Conservation (phyloP, 805 yeast species). For the Alloascoidea africana region DNA sequence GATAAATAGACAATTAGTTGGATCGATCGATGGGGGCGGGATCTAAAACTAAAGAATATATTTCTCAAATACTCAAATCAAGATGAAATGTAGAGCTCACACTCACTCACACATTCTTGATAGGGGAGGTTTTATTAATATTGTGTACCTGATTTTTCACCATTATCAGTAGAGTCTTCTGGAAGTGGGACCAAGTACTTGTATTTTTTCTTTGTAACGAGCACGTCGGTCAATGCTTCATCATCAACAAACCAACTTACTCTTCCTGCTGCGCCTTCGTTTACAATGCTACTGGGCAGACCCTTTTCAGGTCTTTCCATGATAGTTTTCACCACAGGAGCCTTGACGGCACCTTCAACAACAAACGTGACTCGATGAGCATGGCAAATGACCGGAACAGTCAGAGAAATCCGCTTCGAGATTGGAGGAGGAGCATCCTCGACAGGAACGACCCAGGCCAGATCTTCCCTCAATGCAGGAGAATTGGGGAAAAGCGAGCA, state of each 20-base stretch:
- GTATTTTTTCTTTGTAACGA: slow-evolving; percentile 57
- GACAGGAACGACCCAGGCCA: slow-evolving; percentile 93
- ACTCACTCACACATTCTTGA: too few species aligned
- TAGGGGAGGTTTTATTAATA: too few species aligned
- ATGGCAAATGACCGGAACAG: slow-evolving; percentile 91
- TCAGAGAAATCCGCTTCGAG: slow-evolving; percentile 68
- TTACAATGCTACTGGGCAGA: slow-evolving; percentile 82
- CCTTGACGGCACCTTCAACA: slow-evolving; percentile 92
- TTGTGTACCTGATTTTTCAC: too few species aligned
- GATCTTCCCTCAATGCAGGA: slow-evolving; percentile 72
- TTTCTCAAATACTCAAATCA: too few species aligned
- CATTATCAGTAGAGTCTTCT: too few species aligned
- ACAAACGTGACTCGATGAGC: slow-evolving; percentile 80
- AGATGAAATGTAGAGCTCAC: too few species aligned
- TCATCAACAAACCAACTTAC: slow-evolving; percentile 97
- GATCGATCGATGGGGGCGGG: too few species aligned
- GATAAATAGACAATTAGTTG: too few species aligned
- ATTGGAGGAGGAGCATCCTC: slow-evolving; percentile 88
- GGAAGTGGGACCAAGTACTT: too few species aligned
- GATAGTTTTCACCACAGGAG: slow-evolving; percentile 78
- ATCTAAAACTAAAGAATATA: too few species aligned
- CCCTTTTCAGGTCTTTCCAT: slow-evolving; percentile 98
- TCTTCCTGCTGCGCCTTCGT: slow-evolving; percentile 93
- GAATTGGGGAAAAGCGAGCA: slow-evolving; percentile 94
- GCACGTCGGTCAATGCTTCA: slow-evolving; percentile 74